phyloP scores from a whole-genome alignment of 148 eudicot genomes.

The Camellia lanceoleosa region DNA sequence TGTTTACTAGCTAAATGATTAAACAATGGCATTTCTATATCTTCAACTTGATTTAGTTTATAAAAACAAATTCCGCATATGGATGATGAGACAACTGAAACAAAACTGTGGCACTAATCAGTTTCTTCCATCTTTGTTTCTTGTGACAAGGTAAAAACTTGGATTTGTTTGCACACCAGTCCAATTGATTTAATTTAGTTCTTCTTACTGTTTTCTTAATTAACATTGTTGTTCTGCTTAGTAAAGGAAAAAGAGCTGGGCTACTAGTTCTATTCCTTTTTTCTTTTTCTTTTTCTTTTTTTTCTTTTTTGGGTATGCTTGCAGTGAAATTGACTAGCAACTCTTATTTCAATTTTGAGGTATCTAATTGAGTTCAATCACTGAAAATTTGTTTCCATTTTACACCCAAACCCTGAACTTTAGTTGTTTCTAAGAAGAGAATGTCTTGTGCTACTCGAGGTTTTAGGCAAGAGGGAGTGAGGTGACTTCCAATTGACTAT shows the following conservation, averaged over 20 bases:
- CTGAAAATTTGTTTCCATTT: background rate
- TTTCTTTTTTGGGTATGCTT: too few relatives aligned
- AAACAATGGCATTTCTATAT: background rate
- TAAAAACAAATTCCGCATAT: background rate
- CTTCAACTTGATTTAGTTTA: background rate
- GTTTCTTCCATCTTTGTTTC: background rate
- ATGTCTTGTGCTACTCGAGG: background rate
- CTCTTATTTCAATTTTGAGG: background rate
- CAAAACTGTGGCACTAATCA: background rate
- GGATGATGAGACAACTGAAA: background rate
- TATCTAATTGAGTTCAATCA: background rate
- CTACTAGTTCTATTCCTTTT: background rate
- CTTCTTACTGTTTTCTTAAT: too few relatives aligned
- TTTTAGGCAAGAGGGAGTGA: background rate
- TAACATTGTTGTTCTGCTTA: background rate
- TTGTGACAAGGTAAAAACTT: too few relatives aligned
- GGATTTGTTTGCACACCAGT: background rate
- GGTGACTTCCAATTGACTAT: background rate
- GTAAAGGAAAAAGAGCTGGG: background rate
- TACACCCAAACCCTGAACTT: background rate
- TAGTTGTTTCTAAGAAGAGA: background rate
- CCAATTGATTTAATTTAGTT: background rate
- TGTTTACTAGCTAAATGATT: background rate
- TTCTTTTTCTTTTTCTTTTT: too few relatives aligned
- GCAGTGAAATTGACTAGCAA: background rate